phyloP scores from a whole-genome alignment of 2,329 filamentous ascomycete species.

The Lomentospora prolificans region DNA sequence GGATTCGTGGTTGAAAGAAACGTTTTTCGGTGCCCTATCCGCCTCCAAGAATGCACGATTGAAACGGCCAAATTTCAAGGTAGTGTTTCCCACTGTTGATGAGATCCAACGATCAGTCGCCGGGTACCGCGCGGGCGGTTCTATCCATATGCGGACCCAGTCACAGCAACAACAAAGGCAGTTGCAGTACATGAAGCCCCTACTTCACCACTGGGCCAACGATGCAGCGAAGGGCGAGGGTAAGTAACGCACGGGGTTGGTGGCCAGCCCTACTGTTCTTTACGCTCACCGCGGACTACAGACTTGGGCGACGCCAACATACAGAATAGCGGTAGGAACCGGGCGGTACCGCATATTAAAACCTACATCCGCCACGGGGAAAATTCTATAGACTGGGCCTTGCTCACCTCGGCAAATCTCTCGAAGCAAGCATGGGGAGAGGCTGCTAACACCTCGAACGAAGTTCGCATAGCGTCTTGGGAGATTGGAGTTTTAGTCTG shows the following conservation, averaged over 20 bases:
- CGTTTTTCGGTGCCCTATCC: slow-evolving; percentile 44
- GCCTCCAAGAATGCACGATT: slow-evolving; percentile 17
- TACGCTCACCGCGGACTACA: no score
- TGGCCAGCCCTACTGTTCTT: no score
- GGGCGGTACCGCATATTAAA: slow-evolving; percentile 80
- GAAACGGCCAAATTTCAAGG: slow-evolving; percentile 44
- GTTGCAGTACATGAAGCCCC: slow-evolving; percentile 57
- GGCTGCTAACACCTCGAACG: slow-evolving; percentile 40
- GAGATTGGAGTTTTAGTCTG: slow-evolving; percentile 78
- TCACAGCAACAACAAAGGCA: slow-evolving; percentile 64
- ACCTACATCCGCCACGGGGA: slow-evolving; percentile 64
- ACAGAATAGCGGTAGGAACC: slow-evolving; percentile 48
- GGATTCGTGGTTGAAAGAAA: slow-evolving; percentile 62
- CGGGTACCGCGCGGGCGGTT: slow-evolving; percentile 66
- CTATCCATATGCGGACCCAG: slow-evolving; percentile 73
- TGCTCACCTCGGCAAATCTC: slow-evolving; percentile 84
- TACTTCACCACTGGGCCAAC: slow-evolving; percentile 69
- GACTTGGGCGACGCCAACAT: slow-evolving; percentile 17
- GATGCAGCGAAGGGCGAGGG: slow-evolving; percentile 32
- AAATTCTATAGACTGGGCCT: slow-evolving; percentile 67
- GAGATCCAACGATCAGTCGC: slow-evolving; percentile 70
- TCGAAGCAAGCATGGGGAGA: slow-evolving; percentile 87
- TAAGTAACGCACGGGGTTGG: no score
- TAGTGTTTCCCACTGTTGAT: slow-evolving; percentile 72
- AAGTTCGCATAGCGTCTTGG: slow-evolving; percentile 67